Evolutionary conservation across 2,329 filamentous ascomycete species (phyloP), one percentile per base, ranked within the genome.

Genomic region (Ophiostoma sp.): DNA sequence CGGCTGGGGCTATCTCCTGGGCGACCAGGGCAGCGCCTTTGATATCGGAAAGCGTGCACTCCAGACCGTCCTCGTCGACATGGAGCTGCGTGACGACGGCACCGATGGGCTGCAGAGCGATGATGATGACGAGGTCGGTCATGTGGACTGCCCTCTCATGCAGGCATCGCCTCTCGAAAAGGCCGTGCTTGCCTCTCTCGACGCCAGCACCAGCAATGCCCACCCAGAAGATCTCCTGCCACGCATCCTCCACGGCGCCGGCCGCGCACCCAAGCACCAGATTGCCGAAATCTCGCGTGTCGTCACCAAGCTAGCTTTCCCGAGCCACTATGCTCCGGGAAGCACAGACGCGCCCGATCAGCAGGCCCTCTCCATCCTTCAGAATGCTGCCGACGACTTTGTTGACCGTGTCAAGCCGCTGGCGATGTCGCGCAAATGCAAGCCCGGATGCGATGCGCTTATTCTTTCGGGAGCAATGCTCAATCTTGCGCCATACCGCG

Each of bases 21-120:
- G 70, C 15, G 70, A 71, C 41, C 64, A 71, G 5, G 70, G 70
- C 48, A 71, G 70, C 23, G 70, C 70, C 23, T 69, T 67, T 41
- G 70, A 71, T 17, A 23, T 71, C 3, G 70, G 70, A 64, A 66
- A 68, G 67, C 70, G 70, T 17, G 70, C 70, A 5, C 31, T 71
- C 15, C 70, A 71, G 64, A 52, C 62, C 6, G 67, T 71, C 17
- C 67, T 71, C 20, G 67, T 31, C 3, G 70, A 71, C 4, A 69
- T 69, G 70, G 70, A 69, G 64, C 13, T 67, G 48, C 70, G 64
- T 3, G 67, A 36, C 13, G 70, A 66, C 13, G 67, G 68, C 65
- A 67, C 36, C 35, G 39, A 23, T n/a, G 35, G 67, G 35, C n/a
- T 67, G 17, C 13, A 23, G 6, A 27, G 48, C 1, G 41, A 17